A percentile compares a stretch with the other conserved stretches of the same genome.
Evolutionary conservation across 306 rosid genomes (phyloP).

Genomic region (Myrica gale): DNA sequence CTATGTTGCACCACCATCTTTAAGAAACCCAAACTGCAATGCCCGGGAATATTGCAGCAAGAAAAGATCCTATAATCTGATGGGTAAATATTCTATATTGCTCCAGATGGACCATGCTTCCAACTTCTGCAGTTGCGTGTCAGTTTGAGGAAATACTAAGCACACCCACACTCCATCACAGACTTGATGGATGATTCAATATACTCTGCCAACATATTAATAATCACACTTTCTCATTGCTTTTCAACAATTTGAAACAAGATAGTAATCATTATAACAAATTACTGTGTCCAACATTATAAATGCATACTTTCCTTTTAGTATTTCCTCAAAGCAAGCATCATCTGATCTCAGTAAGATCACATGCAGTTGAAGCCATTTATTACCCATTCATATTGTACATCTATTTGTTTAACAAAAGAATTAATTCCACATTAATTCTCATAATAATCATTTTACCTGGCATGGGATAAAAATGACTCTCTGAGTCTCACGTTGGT

Average conservation of each 20-base stretch:
- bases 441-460: constrained; percentile 38
- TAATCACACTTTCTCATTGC: neutral
- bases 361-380: neutral
- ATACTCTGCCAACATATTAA: constrained; percentile 1
- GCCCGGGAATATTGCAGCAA: neutral
- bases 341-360: neutral
- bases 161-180: neutral
- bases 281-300: neutral
- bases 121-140: neutral
- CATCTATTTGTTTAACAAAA: neutral
- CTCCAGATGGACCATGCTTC: neutral
- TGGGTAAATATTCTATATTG: neutral
- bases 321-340: neutral
- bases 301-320: neutral
- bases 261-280: neutral
- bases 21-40: neutral
- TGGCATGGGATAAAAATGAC: constrained; percentile 98
- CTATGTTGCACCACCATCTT: neutral
- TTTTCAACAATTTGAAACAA: neutral
- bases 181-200: neutral
- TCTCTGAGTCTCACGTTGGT: constrained; percentile 78
- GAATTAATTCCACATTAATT: constrained; percentile 10
- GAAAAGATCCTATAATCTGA: neutral
- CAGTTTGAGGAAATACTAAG: neutral
- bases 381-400: neutral